These are phyloP conservation scores for Penicillium crystallinum DNA, from an alignment of 495 filamentous ascomycete species.

Conservation along the genomic window DNA sequence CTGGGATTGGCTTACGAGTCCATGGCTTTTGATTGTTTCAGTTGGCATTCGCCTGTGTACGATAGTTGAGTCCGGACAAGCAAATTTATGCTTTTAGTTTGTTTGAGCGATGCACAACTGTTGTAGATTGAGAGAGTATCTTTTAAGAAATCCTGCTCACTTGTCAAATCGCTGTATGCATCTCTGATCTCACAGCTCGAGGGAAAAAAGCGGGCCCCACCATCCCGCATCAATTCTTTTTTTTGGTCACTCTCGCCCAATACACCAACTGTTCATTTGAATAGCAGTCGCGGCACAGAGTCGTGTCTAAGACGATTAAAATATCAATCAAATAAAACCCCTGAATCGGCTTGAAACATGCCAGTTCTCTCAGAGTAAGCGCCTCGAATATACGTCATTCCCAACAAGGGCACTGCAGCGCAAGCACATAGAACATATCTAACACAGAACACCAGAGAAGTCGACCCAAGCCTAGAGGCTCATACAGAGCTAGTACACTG, in stretches of 20 bases:
- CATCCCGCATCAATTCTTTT: slow-evolving; percentile 10
- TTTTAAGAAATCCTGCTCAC: too few species aligned
- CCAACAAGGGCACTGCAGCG: not conserved
- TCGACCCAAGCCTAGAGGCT: slow-evolving; percentile 18
- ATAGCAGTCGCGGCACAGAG: too few species aligned
- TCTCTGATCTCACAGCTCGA: not conserved
- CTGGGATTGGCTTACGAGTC: slow-evolving; percentile 4
- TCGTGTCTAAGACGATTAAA: too few species aligned
- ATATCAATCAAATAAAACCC: not conserved
- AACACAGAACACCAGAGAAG: slow-evolving; percentile 8
- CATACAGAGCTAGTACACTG: slow-evolving; percentile 37
- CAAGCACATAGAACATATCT: slow-evolving; percentile 4
- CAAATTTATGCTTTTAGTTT: slow-evolving; percentile 19
- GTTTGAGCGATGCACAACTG: not conserved
- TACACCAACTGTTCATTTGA: not conserved
- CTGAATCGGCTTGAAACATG: not conserved
- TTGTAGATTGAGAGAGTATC: not conserved
- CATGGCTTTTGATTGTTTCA: slow-evolving; percentile 8
- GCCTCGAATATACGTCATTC: not conserved
- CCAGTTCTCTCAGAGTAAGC: slow-evolving; percentile 1
- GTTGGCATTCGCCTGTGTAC: slow-evolving; percentile 15
- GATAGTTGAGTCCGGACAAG: slow-evolving; percentile 16
- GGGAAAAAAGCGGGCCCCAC: slow-evolving; percentile 8
- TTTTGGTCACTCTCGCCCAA: not conserved
- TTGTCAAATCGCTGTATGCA: too few species aligned